phyloP scores from a whole-genome alignment of 2,329 filamentous ascomycete genomes.

The Stemphylium lycopersici region DNA sequence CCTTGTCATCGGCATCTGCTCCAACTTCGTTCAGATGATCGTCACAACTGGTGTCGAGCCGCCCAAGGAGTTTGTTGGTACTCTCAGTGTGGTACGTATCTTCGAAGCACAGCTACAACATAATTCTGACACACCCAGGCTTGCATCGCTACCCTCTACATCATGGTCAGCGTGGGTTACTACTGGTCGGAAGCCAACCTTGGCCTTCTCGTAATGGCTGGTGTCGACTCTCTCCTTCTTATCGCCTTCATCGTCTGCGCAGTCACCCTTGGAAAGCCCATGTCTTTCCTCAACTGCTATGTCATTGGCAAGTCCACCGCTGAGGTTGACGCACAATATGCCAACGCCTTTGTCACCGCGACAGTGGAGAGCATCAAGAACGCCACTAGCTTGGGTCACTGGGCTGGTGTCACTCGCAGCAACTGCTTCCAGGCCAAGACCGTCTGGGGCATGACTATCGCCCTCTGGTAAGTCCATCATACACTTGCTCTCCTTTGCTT shows the following conservation, averaged over 20 bases:
- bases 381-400: slow-evolving; percentile 58
- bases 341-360: slow-evolving; percentile 61
- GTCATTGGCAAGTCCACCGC: slow-evolving; percentile 57
- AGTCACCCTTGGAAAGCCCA: slow-evolving; percentile 77
- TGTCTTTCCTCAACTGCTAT: slow-evolving; percentile 78
- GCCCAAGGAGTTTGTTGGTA: slow-evolving; percentile 76
- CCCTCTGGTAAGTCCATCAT: slow-evolving; percentile 65
- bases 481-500: rapidly evolving
- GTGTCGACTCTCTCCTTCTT: slow-evolving; percentile 71
- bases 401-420: slow-evolving; percentile 62
- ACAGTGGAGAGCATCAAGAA: slow-evolving; percentile 60
- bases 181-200: slow-evolving; percentile 81
- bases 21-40: slow-evolving; percentile 82
- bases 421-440: slow-evolving; percentile 86
- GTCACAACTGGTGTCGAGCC: slow-evolving; percentile 68
- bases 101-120: neutral
- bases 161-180: slow-evolving; percentile 70
- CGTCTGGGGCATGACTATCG: slow-evolving; percentile 84
- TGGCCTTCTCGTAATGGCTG: slow-evolving; percentile 74
- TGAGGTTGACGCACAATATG: slow-evolving; percentile 53
- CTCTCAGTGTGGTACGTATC: slow-evolving; percentile 75
- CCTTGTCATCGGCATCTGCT: slow-evolving; percentile 77
- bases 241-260: slow-evolving; percentile 80
- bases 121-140: slow-evolving; percentile 60
- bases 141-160: slow-evolving; percentile 79